Evolutionary conservation across 768 basidiomycete genomes (phyloP).

Genomic region (Pleurotus tuoliensis): DNA sequence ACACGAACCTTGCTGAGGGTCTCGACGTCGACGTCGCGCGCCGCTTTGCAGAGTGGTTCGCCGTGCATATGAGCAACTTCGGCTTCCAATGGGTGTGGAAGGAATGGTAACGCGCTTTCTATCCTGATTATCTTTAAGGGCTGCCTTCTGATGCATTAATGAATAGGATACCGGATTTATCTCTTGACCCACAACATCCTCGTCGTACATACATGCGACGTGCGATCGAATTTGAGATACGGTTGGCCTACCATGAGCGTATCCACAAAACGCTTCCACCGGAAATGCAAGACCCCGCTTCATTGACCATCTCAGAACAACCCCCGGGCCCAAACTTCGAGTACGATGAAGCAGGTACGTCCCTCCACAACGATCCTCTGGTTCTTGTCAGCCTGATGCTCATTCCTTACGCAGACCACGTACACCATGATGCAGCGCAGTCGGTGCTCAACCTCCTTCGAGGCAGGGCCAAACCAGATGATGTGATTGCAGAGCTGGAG

Average conservation of each 20-base stretch:
- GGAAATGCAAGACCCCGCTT: conserved; percentile 65
- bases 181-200: conserved; percentile 72
- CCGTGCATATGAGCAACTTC: conserved; percentile 96
- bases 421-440: conserved; percentile 77
- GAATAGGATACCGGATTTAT: conserved; percentile 80
- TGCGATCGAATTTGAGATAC: conserved; percentile 84
- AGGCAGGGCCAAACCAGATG: conserved; percentile 75
- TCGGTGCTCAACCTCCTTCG: conserved; percentile 77
- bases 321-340: conserved; percentile 79
- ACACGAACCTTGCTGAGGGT: conserved; percentile 73
- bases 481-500: conserved; percentile 74
- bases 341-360: conserved; percentile 75
- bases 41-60: conserved; percentile 92
- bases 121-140: too few species aligned
- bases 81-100: conserved; percentile 99
- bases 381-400: neutral
- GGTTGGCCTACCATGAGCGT: conserved; percentile 90
- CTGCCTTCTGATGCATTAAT: neutral
- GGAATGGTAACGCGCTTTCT: conserved; percentile 65
- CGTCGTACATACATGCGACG: conserved; percentile 85
- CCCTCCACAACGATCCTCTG: neutral
- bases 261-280: conserved; percentile 86
- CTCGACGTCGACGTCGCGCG: conserved; percentile 82
- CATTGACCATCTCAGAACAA: conserved; percentile 59
- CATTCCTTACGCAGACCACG: conserved; percentile 48